Conservation (phyloP, 2,329 filamentous ascomycete genomes). For the Fusarium piperis region DNA sequence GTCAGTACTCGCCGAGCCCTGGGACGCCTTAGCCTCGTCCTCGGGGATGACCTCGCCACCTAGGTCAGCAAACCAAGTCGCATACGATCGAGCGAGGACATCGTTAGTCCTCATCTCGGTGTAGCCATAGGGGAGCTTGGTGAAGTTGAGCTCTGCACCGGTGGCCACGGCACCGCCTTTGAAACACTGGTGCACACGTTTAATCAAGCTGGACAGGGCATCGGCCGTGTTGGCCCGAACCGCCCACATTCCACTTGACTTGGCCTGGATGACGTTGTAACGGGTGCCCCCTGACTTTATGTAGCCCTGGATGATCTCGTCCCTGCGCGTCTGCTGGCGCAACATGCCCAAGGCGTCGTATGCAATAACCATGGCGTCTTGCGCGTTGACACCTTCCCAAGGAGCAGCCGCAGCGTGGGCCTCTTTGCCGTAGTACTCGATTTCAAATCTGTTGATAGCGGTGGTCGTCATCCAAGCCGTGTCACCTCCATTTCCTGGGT, state of each 20-base stretch:
- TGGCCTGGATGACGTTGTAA: background rate
- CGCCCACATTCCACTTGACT: background rate
- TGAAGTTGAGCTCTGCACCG: background rate
- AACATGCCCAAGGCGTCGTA: background rate
- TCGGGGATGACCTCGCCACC: background rate
- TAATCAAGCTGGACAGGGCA: background rate
- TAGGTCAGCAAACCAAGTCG: background rate
- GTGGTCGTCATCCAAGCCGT: background rate
- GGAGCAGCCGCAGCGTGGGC: background rate
- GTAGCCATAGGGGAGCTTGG: background rate
- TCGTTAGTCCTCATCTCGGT: background rate
- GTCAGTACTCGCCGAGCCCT: background rate
- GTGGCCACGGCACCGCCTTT: background rate
- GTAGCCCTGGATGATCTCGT: background rate
- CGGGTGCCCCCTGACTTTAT: background rate
- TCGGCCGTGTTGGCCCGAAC: background rate
- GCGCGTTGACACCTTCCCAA: background rate
- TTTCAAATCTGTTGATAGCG: background rate
- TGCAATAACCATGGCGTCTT: background rate
- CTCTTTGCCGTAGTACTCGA: background rate
- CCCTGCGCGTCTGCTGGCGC: background rate
- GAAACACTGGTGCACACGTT: background rate
- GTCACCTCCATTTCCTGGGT: background rate
- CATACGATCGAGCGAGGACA: background rate
- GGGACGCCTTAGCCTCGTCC: background rate